These are phyloP conservation scores for Protomyces pachydermus DNA, from an alignment of 1,139 yeast genomes.

Conservation along the genomic window DNA sequence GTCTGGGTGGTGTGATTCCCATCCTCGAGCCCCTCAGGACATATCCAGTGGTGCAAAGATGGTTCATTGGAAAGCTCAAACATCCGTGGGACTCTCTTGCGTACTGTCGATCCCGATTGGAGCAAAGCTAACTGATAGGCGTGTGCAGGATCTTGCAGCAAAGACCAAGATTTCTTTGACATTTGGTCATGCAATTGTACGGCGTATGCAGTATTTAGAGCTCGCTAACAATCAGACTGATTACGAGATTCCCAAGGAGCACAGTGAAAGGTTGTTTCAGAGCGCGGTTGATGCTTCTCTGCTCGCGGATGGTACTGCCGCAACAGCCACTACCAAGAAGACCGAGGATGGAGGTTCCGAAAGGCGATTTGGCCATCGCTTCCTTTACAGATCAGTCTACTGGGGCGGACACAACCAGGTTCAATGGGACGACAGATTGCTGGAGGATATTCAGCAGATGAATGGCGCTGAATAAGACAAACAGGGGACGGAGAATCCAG, in stretches of 20 bases:
- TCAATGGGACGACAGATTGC: slow-evolving; percentile 16
- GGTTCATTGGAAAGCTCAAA: slow-evolving; percentile 11
- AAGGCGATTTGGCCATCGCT: not conserved
- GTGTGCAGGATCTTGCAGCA: not conserved
- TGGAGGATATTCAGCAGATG: not conserved
- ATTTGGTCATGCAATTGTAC: not conserved
- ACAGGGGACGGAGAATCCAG: too few species aligned
- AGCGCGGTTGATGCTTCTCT: not conserved
- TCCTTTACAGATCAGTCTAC: slow-evolving; percentile 2
- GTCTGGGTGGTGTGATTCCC: slow-evolving; percentile 27
- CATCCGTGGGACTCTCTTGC: slow-evolving; percentile 26
- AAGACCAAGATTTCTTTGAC: not conserved
- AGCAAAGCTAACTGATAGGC: not conserved
- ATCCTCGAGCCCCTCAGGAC: slow-evolving; percentile 22
- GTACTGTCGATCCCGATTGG: not conserved
- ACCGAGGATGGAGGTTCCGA: not conserved
- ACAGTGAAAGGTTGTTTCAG: not conserved
- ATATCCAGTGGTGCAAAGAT: slow-evolving; percentile 20
- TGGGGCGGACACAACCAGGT: slow-evolving; percentile 26
- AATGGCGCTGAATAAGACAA: too few species aligned
- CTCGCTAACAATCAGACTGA: not conserved
- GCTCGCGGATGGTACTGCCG: not conserved
- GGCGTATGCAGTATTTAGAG: not conserved
- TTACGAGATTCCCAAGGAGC: not conserved
- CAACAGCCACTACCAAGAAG: not conserved